A percentile compares a stretch with the other conserved stretches of the same genome.
Evolutionary conservation across 2,329 filamentous ascomycete genomes (phyloP).

Genomic region (Ceratocystis ficicola): DNA sequence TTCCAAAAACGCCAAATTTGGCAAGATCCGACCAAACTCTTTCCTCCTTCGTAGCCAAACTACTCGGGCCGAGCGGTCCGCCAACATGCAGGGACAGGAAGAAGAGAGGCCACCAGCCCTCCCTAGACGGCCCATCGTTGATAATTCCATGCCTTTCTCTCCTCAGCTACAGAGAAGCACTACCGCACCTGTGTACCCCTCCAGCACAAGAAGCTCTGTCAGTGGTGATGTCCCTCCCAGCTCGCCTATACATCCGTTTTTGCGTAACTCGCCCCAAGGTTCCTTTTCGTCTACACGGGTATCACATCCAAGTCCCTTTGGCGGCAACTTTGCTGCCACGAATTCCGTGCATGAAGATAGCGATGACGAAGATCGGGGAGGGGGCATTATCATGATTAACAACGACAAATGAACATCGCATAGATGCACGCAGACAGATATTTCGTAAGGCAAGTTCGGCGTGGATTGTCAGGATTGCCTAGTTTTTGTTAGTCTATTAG

Average conservation of each 20-base stretch:
- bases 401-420: slow-evolving; percentile 8
- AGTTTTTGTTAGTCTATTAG: no score
- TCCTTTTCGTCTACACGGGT: slow-evolving; percentile 2
- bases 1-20: not conserved
- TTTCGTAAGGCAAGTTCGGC: no score
- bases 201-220: not conserved
- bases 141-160: not conserved
- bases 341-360: slow-evolving; percentile 14
- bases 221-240: not conserved
- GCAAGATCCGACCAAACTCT: not conserved
- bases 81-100: not conserved
- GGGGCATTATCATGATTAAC: slow-evolving; percentile 17
- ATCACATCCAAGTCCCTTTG: slow-evolving; percentile 12
- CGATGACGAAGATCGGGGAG: slow-evolving; percentile 16
- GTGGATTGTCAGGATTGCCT: no score
- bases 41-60: slow-evolving; percentile 14
- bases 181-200: slow-evolving; percentile 14
- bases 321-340: slow-evolving; percentile 1
- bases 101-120: slow-evolving; percentile 11
- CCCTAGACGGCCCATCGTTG: slow-evolving; percentile 18
- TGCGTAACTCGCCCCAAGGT: slow-evolving; percentile 2
- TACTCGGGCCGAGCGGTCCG: slow-evolving; percentile 7
- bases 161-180: slow-evolving; percentile 18
- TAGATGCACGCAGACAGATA: not conserved
- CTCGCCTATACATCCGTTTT: slow-evolving; percentile 18